Evolutionary conservation across 2,329 filamentous ascomycete species (phyloP), one percentile per base, ranked within the genome.

Genomic region (Colletotrichum tropicale): DNA sequence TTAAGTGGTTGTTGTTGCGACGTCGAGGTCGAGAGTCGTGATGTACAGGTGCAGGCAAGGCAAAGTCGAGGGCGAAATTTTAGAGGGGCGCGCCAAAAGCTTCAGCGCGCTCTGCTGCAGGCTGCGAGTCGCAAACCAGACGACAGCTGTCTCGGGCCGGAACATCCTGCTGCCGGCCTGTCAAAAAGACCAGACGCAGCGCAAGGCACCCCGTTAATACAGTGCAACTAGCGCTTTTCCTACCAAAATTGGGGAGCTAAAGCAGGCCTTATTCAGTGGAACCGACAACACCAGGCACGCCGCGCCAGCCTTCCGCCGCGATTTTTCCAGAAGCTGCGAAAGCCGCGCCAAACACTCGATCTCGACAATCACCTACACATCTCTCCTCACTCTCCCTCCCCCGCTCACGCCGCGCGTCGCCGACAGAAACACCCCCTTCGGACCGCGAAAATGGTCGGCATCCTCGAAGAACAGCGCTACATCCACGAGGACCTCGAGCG

Each of bases 401-500:
- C n/a, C 18, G 18, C 9, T 5, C 6, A 21, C n/a, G 43, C 43
- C 43, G 43, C 12, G 28, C 68, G 56, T 30, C 16, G n/a, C n/a
- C 60, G 38, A 36, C 32, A 34, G 30, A 69, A 26, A 12, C 5
- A 12, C 5, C 30, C 15, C 30, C 60, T 56, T 24, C 34, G 32
- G 60, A 28, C 26, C 66, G 13, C 28, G 34, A 62, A 24, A 36
- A 71, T 55, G 68, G 86, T 60, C 8, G 93, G 98, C 96, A 88
- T 98, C 79, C 87, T 98, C 78, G 98, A 99, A 88, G 96, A 98
- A 80, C 94, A 98, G 86, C 92, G 97, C 80, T 96, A 95, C 81
- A 92, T 98, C 80, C 96, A 98, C 81, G 97, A 99, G 91, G 97
- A 99, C 86, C 88, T 99, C 66, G 97, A 99, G 89, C 93, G 97